Evolutionary conservation across 495 filamentous ascomycete species (phyloP).

Genomic region (Rostrohypoxylon terebratum): DNA sequence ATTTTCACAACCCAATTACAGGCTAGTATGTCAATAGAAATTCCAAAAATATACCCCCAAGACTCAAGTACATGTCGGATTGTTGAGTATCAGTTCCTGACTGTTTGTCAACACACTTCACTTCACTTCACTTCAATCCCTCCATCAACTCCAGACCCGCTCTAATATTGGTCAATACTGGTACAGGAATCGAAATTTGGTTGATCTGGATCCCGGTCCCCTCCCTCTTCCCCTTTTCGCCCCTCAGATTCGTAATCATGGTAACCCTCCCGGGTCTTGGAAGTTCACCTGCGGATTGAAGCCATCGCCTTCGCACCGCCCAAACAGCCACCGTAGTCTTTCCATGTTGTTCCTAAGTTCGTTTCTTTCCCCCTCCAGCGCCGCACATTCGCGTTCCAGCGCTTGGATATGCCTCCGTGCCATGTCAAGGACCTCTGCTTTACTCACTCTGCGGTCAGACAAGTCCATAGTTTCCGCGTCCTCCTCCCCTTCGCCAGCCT

Average conservation of each 20-base stretch:
- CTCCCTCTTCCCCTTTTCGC: not conserved
- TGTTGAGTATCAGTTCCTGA: slow-evolving; percentile 25
- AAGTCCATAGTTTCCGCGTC: slow-evolving; percentile 47
- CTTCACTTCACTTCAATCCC: not conserved
- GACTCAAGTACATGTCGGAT: slow-evolving; percentile 12
- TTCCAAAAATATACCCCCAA: slow-evolving; percentile 11
- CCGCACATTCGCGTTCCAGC: slow-evolving; percentile 53
- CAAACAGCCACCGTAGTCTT: slow-evolving; percentile 49
- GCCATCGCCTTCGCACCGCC: slow-evolving; percentile 43
- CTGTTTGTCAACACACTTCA: slow-evolving; percentile 23
- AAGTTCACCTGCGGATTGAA: slow-evolving; percentile 30
- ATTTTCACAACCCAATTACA: slow-evolving; percentile 15
- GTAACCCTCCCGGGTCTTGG: slow-evolving; percentile 13
- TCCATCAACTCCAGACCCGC: slow-evolving; percentile 22
- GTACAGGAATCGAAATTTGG: slow-evolving; percentile 34
- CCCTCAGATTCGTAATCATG: slow-evolving; percentile 3
- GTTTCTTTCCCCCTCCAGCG: slow-evolving; percentile 53
- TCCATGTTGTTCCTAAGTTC: slow-evolving; percentile 49
- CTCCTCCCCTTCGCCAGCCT: slow-evolving; percentile 38
- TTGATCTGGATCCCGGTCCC: not conserved
- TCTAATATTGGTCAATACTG: slow-evolving; percentile 33
- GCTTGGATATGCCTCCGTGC: slow-evolving; percentile 56
- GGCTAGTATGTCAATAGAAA: not conserved
- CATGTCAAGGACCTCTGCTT: slow-evolving; percentile 61
- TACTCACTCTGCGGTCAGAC: slow-evolving; percentile 57